Evolutionary conservation across 2,329 filamentous ascomycete species (phyloP), one percentile per base, ranked within the genome.

Genomic region (Colletotrichum plurivorum): DNA sequence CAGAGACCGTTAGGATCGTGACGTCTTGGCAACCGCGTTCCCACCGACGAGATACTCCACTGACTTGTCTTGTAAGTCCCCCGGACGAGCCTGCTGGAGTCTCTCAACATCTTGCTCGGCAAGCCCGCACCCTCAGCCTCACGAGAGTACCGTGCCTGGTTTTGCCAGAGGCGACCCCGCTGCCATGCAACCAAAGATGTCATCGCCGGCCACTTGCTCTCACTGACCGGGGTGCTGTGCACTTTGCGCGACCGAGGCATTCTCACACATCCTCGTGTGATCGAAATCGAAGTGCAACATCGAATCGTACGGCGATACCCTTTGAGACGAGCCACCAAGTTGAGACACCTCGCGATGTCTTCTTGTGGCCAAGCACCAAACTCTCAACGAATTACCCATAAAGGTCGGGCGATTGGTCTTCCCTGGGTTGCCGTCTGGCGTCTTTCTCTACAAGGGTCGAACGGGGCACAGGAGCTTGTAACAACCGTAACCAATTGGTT

Each of bases 361-460:
- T 16, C 49, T 12, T 52, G 13, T 48, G 41, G 25, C 39, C 10
- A 22, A 25, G 41, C 54, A 36, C 13, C 27, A 25, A 20, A 49
- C 6, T 15, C n/a, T 22, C 43, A 20, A 46, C 22, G 43, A 10
- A 27, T n/a, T 49, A n/a, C 45, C 45, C 43, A 60, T 22, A 43
- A 27, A 6, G 51, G 20, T n/a, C 46, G 57, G 57, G 57, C 57
- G 46, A 52, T 25, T 41, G 15, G 18, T 43, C 25, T 41, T 52
- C 10, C 27, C 56, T 48, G 56, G 55, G 39, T 41, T 43, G 31
- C 31, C 31, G 2, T 36, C 31, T 43, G 41, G 4, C 41, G 41
- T 15, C 15, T 10, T 15, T 15, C 16, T 43, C 13, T n/a, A 15
- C 41, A 15, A 43, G 31, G 31, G 31, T 36, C 31, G 3, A 36